phyloP scores from a whole-genome alignment of 2,329 filamentous ascomycete genomes.

The Pseudofabraea citricarpa region DNA sequence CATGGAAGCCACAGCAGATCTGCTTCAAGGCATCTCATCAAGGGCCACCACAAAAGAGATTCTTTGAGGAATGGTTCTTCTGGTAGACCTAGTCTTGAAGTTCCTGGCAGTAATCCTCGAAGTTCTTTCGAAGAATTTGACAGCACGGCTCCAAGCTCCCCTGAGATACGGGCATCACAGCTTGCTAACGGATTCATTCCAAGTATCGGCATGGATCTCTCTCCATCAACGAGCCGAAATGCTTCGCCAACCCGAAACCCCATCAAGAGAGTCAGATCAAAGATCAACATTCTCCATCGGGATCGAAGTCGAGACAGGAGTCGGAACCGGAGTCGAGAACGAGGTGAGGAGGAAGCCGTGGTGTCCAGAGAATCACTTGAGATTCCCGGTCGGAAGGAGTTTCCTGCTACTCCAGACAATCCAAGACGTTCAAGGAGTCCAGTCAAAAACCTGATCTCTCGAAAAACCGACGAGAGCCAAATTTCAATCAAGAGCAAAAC shows the following conservation, averaged over 20 bases:
- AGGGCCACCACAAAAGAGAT: slow-evolving; percentile 11
- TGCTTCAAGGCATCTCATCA: slow-evolving; percentile 13
- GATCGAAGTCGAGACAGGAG: slow-evolving; percentile 45
- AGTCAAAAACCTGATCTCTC: slow-evolving; percentile 30
- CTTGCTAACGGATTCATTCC: slow-evolving; percentile 41
- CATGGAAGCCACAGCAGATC: slow-evolving; percentile 16
- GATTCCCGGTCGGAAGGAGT: slow-evolving; percentile 18
- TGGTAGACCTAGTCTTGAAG: slow-evolving; percentile 40
- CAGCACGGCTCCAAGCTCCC: slow-evolving; percentile 34
- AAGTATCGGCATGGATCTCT: slow-evolving; percentile 57
- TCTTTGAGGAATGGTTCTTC: slow-evolving; percentile 16
- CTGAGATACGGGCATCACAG: slow-evolving; percentile 16
- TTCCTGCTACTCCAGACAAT: slow-evolving; percentile 9
- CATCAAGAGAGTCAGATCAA: slow-evolving; percentile 35
- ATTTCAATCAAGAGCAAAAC: slow-evolving; percentile 44
- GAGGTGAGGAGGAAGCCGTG: slow-evolving; percentile 31
- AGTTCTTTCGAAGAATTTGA: slow-evolving; percentile 37
- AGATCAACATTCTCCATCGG: slow-evolving; percentile 29
- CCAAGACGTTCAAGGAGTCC: slow-evolving; percentile 31
- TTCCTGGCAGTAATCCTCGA: slow-evolving; percentile 33
- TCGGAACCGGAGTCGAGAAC: neutral
- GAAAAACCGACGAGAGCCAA: slow-evolving; percentile 39
- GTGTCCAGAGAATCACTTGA: neutral
- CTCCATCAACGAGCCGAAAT: slow-evolving; percentile 56
- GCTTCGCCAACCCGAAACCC: slow-evolving; percentile 60